Evolutionary conservation across 768 basidiomycete genomes (phyloP).

Genomic region (Lentinula guzmanii): DNA sequence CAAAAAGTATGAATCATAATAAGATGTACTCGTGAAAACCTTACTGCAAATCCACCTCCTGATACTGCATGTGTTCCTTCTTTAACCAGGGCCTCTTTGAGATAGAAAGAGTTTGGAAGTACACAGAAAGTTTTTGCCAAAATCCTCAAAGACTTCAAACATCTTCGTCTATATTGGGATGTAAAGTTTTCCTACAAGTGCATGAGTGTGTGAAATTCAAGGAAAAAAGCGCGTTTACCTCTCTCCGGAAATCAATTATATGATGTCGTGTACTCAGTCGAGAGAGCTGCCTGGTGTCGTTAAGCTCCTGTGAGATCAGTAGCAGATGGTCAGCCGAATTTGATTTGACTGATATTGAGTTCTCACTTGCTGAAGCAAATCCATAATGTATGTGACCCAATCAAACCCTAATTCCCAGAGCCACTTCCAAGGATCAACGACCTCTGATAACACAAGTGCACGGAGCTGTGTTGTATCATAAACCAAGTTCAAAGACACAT

Average conservation of each 20-base stretch:
- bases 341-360: neutral
- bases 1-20: neutral
- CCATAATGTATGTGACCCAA: neutral
- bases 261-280: neutral
- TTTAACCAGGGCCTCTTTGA: neutral
- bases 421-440: slow-evolving; percentile 1
- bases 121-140: slow-evolving; percentile 3
- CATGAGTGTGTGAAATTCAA: neutral
- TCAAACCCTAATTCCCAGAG: neutral
- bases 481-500: neutral
- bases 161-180: neutral
- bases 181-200: neutral
- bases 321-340: neutral
- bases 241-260: neutral
- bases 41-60: slow-evolving; percentile 6
- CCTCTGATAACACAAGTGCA: slow-evolving; percentile 1
- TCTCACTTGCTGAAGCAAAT: neutral
- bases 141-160: neutral
- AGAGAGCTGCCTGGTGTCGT: neutral
- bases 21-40: neutral
- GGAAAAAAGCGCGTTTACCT: neutral
- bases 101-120: slow-evolving; percentile 1
- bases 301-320: neutral
- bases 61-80: neutral
- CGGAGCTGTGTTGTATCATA: slow-evolving; percentile 3